These are phyloP conservation scores for Litsea cubeba DNA, from an alignment of 164 flowering plant species.

Conservation along the genomic window DNA sequence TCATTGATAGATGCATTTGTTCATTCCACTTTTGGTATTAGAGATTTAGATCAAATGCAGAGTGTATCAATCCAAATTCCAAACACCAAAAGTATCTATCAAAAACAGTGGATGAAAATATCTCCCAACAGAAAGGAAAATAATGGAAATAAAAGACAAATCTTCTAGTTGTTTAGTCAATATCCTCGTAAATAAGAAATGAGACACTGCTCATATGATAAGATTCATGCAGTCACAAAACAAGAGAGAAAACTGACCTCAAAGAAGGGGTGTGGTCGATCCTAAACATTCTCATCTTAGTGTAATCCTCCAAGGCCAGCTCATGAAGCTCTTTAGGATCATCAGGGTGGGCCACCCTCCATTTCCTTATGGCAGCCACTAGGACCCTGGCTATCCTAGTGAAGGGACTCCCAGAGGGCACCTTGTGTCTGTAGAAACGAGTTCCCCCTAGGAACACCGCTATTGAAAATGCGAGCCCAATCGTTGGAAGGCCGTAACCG, in stretches of 20 bases:
- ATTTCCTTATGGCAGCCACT: constrained; percentile 44
- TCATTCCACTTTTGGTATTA: too few species aligned
- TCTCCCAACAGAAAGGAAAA: too few species aligned
- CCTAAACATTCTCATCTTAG: constrained; percentile 20
- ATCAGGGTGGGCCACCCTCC: constrained; percentile 28
- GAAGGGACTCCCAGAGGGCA: constrained; percentile 52
- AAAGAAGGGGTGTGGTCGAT: constrained; percentile 42
- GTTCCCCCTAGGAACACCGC: constrained; percentile 42
- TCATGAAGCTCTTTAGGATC: constrained; percentile 53
- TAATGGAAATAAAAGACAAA: too few species aligned
- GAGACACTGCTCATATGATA: too few species aligned
- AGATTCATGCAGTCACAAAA: neutral
- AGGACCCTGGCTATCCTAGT: constrained; percentile 37
- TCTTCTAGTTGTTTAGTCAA: too few species aligned
- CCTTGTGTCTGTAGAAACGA: constrained; percentile 44
- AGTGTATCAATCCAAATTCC: too few species aligned
- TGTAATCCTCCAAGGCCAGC: constrained; percentile 36
- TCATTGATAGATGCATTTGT: too few species aligned
- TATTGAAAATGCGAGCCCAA: constrained; percentile 36
- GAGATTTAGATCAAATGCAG: too few species aligned
- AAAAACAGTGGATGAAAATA: too few species aligned
- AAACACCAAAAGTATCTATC: too few species aligned
- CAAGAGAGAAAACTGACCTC: constrained; percentile 32
- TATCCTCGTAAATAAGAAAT: too few species aligned
- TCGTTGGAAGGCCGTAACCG: constrained; percentile 47